phyloP scores from a whole-genome alignment of 2,329 filamentous ascomycete genomes.

The Amylocarpus encephaloides region DNA sequence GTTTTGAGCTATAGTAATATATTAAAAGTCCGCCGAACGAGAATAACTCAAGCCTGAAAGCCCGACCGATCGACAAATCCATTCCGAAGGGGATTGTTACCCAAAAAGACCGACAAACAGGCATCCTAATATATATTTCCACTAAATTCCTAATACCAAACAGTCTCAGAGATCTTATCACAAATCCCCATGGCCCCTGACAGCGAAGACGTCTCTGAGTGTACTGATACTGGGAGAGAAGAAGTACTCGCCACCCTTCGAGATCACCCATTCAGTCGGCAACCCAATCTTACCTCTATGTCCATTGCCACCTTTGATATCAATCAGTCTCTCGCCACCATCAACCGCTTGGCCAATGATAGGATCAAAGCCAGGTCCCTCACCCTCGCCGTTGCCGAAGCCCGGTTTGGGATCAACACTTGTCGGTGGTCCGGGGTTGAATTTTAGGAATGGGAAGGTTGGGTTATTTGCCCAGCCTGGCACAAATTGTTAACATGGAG shows the following conservation, averaged over 20 bases:
- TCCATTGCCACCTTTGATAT: slow-evolving; percentile 4
- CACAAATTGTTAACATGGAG: background rate
- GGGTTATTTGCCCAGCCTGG: slow-evolving; percentile 21
- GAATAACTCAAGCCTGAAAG: no score
- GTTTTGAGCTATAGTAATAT: no score
- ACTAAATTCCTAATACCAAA: no score
- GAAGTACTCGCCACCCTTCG: slow-evolving; percentile 41
- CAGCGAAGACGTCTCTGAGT: slow-evolving; percentile 13
- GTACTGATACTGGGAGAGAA: slow-evolving; percentile 38
- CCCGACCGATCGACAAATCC: no score
- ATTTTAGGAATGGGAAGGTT: slow-evolving; percentile 22
- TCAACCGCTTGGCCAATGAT: slow-evolving; percentile 31
- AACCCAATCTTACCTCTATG: slow-evolving; percentile 21
- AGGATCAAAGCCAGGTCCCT: slow-evolving; percentile 32
- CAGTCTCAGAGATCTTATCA: no score
- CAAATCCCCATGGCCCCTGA: no score
- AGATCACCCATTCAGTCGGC: slow-evolving; percentile 34
- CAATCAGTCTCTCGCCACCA: background rate
- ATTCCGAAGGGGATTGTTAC: no score
- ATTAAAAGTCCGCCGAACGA: no score
- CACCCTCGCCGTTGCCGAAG: slow-evolving; percentile 13
- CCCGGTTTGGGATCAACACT: slow-evolving; percentile 36
- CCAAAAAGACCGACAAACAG: no score
- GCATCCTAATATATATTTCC: no score
- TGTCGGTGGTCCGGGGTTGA: slow-evolving; percentile 11